phyloP scores from a whole-genome alignment of 2,329 filamentous ascomycete species.

The Trichoderma arundinaceum region DNA sequence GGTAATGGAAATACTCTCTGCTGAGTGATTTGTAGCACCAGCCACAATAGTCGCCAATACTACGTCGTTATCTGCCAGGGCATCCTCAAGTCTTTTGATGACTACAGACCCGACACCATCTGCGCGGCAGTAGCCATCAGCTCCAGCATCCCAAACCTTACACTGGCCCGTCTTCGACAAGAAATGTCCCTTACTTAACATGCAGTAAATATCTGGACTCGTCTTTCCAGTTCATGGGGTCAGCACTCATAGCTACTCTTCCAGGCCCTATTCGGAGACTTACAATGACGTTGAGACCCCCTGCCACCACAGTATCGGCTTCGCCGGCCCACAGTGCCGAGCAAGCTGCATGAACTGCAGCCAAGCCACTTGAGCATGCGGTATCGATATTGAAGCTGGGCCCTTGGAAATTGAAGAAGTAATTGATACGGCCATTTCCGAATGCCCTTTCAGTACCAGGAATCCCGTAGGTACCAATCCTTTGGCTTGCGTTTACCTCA shows the following conservation, averaged over 20 bases:
- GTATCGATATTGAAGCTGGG: conserved; percentile 77
- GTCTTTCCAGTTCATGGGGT: background rate
- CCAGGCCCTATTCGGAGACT: background rate
- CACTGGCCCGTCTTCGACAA: conserved; percentile 59
- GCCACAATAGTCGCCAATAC: conserved; percentile 74
- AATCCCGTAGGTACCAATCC: conserved; percentile 63
- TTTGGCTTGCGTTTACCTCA: conserved; percentile 76
- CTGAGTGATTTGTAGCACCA: conserved; percentile 73
- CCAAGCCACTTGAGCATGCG: conserved; percentile 75
- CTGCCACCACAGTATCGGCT: conserved; percentile 80
- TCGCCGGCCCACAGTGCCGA: conserved; percentile 62
- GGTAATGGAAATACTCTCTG: conserved; percentile 73
- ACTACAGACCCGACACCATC: conserved; percentile 77
- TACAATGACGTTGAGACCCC: conserved; percentile 69
- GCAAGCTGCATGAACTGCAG: conserved; percentile 61
- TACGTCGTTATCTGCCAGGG: conserved; percentile 76
- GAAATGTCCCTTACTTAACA: conserved; percentile 75
- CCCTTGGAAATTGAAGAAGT: conserved; percentile 77
- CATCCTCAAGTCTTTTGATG: conserved; percentile 80
- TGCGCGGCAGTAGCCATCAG: conserved; percentile 82
- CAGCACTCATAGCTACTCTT: background rate
- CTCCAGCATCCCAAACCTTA: conserved; percentile 81
- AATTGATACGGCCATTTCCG: conserved; percentile 69
- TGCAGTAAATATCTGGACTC: conserved; percentile 60
- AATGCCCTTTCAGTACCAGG: conserved; percentile 59